Evolutionary conservation across 352 stramenopile species (phyloP), one percentile per base, ranked within the genome.

Genomic region (Thraustochytrium striatum): DNA sequence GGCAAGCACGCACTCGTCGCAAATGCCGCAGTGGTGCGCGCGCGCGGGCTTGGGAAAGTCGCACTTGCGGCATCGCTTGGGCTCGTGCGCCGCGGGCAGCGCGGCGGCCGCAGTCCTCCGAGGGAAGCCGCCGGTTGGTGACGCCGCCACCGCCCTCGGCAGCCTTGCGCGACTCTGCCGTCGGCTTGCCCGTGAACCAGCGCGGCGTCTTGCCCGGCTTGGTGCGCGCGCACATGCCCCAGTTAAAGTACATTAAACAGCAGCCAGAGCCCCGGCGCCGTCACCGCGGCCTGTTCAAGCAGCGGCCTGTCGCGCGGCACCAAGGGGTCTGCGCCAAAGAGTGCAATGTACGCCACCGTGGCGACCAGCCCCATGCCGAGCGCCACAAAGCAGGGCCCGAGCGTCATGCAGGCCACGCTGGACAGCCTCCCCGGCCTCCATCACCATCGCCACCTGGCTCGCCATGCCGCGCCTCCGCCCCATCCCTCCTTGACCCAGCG

Each of bases 11-110:
- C 84, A 87, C 28, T 9, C 30, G 32, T 81, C 61, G 61, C 82
- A 84, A 21, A 81, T 78, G 13, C 57, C 72, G 61, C 84, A 87
- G 69, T 87, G 84, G 47, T 87, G 83, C 2, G 72, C 61, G 11
- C 84, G 82, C 69, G 73, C 81, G n/a, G 84, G 84, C 69, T 85
- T 87, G 25, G 82, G 61, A 28, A 32, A 43, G 50, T 82, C 57
- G 65, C 84, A 87, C 47, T 81, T 65, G 32, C 39, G 58, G 83
- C 68, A 86, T 0, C 35, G 57, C 30, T 35, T 28, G n/a, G 21
- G 2, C 55, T 61, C 28, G 5, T 21, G 28, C 25, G 21, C 21
- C 7, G 3, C 55, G 25, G 8, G 9, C 8, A 59, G 25, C 25
- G 52, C 25, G 1, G 8, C 25, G 1, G 19, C 9, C 19, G 8